A percentile compares a stretch with the other conserved stretches of the same genome.
Evolutionary conservation across 768 basidiomycete genomes (phyloP).

Genomic region (Mycena floridula): DNA sequence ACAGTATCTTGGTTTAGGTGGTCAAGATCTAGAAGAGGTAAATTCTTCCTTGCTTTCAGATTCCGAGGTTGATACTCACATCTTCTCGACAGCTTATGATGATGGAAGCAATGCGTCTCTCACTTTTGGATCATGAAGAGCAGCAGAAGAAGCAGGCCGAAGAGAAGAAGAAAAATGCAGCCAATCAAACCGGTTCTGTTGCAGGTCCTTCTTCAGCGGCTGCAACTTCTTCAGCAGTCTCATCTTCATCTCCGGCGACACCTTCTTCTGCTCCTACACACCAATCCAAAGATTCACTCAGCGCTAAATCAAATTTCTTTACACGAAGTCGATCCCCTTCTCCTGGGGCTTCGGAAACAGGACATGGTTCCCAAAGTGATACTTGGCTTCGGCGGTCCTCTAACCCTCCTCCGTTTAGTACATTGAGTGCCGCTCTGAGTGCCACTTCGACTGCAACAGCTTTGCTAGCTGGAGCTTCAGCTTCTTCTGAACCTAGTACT

Average conservation of each 20-base stretch:
- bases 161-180: slow-evolving; percentile 50
- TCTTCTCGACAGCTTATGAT: slow-evolving; percentile 73
- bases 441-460: slow-evolving; percentile 15
- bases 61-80: background rate
- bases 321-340: slow-evolving; percentile 7
- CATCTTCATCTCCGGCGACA: slow-evolving; percentile 18
- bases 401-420: slow-evolving; percentile 37
- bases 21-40: slow-evolving; percentile 93
- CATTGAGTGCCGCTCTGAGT: slow-evolving; percentile 32
- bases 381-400: slow-evolving; percentile 26
- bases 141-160: slow-evolving; percentile 75
- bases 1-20: slow-evolving; percentile 68
- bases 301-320: slow-evolving; percentile 2
- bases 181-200: slow-evolving; percentile 16
- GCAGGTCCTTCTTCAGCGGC: slow-evolving; percentile 20
- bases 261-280: slow-evolving; percentile 14
- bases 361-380: background rate
- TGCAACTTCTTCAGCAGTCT: slow-evolving; percentile 20
- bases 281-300: slow-evolving; percentile 5
- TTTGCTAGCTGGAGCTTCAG: slow-evolving; percentile 8
- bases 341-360: slow-evolving; percentile 2
- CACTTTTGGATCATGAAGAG: slow-evolving; percentile 91
- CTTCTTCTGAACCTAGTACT: background rate
- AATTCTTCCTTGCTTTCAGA: slow-evolving; percentile 17
- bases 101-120: slow-evolving; percentile 98